Evolutionary conservation across 1,139 yeast species (phyloP), one percentile per base, ranked within the genome.

Genomic region (Pichia sp.): DNA sequence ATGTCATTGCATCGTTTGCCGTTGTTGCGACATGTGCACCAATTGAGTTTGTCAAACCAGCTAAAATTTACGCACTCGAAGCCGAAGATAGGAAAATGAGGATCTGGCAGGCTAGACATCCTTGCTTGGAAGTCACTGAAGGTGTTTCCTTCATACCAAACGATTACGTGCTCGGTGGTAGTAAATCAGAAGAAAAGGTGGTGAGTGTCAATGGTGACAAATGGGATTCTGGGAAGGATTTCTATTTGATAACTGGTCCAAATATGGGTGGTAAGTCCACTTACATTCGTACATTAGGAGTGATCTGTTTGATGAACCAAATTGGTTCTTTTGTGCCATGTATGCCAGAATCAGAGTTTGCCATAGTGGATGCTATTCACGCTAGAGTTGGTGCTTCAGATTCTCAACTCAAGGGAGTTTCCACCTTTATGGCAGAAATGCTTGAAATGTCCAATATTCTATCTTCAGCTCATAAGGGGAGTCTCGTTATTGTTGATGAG

Each of bases 341-440:
- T 46, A 64, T 67, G 1, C 66, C 63, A 30, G 50, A 48, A 6
- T 87, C 95, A 0, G 88, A 84, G 50, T 57, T 91, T 27, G 77
- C 88, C 6, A 67, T 91, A 3, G 86, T 87, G 46, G 98, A 91
- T 60, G 87, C 96, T 2, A 83, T 91, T 11, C 69, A 91, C 44
- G 94, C 97, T 12, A 76, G 98, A 52, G 96, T 91, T n/a, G 98
- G 98, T 13, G 97, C 98, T 2, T 94, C 96, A 9, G 98, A 91
- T 57, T 88, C 96, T 0, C 98, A 91, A 59, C 68, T 91, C 51
- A 88, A 88, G 59, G 98, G 98, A 18, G 85, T 91, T 28, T 87
- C 96, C 0, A 91, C 98, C 0, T 91, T 91, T 51, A 91, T 91
- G 98, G 87, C 94, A 27, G 98, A 91, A 57, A 91, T 91, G 97